Conservation (phyloP, 176 grass and related monocot genomes). For the bread wheat (Triticum aestivum) region IWGSC_CS_RefSeq_v2.1 NC_057814.1:55105809-55106308, state of each 20-base stretch:
- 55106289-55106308: too few relatives aligned
- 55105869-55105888: conserved; percentile 55
- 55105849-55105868: conserved; percentile 53
- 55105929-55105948: too few relatives aligned
- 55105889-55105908: conserved; percentile 59
- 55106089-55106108: conserved; percentile 68
- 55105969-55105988: neutral
- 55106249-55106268: too few relatives aligned
- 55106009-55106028: conserved; percentile 71
- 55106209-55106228: too few relatives aligned
- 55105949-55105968: too few relatives aligned
- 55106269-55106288: too few relatives aligned
- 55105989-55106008: conserved; percentile 27
- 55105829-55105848: conserved; percentile 41
- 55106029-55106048: conserved; percentile 64
- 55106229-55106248: too few relatives aligned
- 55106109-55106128: conserved; percentile 73
- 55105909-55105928: neutral
- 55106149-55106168: conserved; percentile 30
- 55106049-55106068: conserved; percentile 67
- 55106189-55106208: neutral
- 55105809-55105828: neutral
- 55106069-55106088: conserved; percentile 67
- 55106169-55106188: conserved; percentile 49
- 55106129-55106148: conserved; percentile 59